Evolutionary conservation across 1,139 yeast genomes (phyloP).

Genomic region (Yamadazyma diospyri): DNA sequence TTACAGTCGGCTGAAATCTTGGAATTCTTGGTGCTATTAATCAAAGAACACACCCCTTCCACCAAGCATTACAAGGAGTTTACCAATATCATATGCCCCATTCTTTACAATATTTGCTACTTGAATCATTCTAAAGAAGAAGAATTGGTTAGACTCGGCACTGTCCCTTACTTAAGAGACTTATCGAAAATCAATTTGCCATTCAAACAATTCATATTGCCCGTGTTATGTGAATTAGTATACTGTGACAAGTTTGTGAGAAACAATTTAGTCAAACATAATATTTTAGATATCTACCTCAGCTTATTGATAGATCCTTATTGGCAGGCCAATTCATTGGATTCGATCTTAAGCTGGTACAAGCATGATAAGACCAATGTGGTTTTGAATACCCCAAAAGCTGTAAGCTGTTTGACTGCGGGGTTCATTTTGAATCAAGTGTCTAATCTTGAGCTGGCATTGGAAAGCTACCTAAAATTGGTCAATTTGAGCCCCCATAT

Average conservation of each 20-base stretch:
- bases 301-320: slow-evolving; percentile 54
- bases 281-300: slow-evolving; percentile 46
- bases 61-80: slow-evolving; percentile 36
- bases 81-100: slow-evolving; percentile 41
- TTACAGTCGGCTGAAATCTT: slow-evolving; percentile 40
- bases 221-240: slow-evolving; percentile 61
- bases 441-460: slow-evolving; percentile 39
- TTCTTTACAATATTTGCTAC: slow-evolving; percentile 55
- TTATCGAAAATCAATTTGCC: slow-evolving; percentile 47
- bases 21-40: slow-evolving; percentile 33
- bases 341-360: slow-evolving; percentile 47
- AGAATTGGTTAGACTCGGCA: slow-evolving; percentile 53
- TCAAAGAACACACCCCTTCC: slow-evolving; percentile 28
- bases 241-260: slow-evolving; percentile 44
- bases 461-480: slow-evolving; percentile 38
- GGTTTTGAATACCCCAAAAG: slow-evolving; percentile 24
- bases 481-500: slow-evolving; percentile 21
- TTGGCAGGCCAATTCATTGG: slow-evolving; percentile 70
- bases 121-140: slow-evolving; percentile 50
- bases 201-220: slow-evolving; percentile 59
- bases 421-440: slow-evolving; percentile 41
- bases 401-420: slow-evolving; percentile 30
- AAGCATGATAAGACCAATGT: slow-evolving; percentile 25
- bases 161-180: slow-evolving; percentile 47
- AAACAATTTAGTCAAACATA: slow-evolving; percentile 31